Evolutionary conservation across 768 basidiomycete species (phyloP), one percentile per base, ranked within the genome.

Genomic region (Pholiota microspora): DNA sequence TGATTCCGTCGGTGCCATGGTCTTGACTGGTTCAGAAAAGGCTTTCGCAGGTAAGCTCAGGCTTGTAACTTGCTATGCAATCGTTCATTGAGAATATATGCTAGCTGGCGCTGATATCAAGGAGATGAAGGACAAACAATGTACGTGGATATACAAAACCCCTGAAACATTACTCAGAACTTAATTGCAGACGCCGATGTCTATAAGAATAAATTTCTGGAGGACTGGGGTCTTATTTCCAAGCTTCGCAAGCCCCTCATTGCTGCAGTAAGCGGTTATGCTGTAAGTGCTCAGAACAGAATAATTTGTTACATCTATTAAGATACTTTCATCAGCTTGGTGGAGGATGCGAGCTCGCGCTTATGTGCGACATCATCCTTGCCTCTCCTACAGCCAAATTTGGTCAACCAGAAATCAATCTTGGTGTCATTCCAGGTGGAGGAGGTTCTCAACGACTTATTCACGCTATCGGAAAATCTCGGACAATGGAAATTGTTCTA

Each of bases 51-150:
- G 94, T 88, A 63, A 56, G 86, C 72, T 44, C n/a, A 21, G 7
- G 28, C 24, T 52, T 53, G 45, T 13, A 8, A 18, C 46, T 18
- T 27, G 24, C 18, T 21, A n/a, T 31, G 21, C 47, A 53, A 31
- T 9, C 48, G 29, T 45, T 49, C 38, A 16, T 18, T 34, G 8
- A 47, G 25, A 32, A 23, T 25, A 47, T 18, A 47, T 31, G 29
- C 2, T 60, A 94, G 94, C 94, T 63, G 94, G 96, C 2, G 96
- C 96, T 18, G 96, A 99, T 71, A 98, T 99, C 73, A 98, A 97
- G 75, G 94, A 98, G 73, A 98, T 98, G 96, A 94, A 94, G 71
- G 92, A 95, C 73, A 94, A 94, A 73, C 75, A 85, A 55, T 97
- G 93, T 94, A 64, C 66, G 83, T 71, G 29, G 4, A 12, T 40